Evolutionary conservation across 2,329 filamentous ascomycete species (phyloP).

Genomic region (Aureobasidium musti): DNA sequence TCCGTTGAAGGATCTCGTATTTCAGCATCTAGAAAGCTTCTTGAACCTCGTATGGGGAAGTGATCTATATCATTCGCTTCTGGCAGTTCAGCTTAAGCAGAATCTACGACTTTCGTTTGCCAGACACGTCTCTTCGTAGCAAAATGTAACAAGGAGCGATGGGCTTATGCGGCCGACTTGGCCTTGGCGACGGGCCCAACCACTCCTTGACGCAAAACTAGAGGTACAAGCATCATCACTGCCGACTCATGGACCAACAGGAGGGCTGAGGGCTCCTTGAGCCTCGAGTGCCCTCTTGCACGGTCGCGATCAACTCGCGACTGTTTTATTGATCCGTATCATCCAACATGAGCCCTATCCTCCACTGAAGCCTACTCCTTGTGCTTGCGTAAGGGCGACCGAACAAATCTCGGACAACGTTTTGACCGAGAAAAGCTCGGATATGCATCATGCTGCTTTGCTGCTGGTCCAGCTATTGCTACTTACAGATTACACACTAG

Average conservation of each 20-base stretch:
- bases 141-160: not conserved
- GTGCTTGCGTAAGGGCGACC: constrained; percentile 6
- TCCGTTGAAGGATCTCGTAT: constrained; percentile 11
- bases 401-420: not conserved
- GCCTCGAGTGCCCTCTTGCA: constrained; percentile 3
- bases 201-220: not conserved
- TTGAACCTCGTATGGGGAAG: not conserved
- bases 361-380: constrained; percentile 6
- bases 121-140: not conserved
- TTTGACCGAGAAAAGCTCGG: not conserved
- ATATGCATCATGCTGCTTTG: constrained; percentile 9
- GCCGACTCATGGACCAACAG: not conserved
- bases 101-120: not conserved
- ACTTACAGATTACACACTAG: not conserved
- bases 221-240: constrained; percentile 15
- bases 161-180: constrained; percentile 1
- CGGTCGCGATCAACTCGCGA: not conserved
- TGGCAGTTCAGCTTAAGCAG: not conserved
- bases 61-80: not conserved
- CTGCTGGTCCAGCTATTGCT: constrained; percentile 11
- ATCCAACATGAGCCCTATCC: not conserved
- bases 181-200: constrained; percentile 8
- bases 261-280: not conserved
- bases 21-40: not conserved
- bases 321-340: not conserved